Percentiles rank a stretch among this genome's conserved stretches.
These are phyloP conservation scores for Calendula officinalis DNA, from an alignment of 129 eudicot species.

Conservation along the genomic window DNA sequence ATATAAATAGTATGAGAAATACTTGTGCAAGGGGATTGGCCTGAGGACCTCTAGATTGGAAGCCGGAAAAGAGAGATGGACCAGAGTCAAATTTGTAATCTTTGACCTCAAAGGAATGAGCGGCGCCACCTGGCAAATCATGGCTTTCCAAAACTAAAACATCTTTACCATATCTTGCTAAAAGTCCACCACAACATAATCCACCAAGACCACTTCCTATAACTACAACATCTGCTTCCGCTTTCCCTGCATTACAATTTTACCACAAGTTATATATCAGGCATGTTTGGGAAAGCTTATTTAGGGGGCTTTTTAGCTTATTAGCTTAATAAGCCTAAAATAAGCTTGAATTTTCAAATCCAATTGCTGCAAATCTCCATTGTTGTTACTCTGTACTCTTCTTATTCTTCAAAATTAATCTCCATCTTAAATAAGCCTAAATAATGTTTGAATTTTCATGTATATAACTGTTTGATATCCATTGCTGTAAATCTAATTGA, in stretches of 20 bases:
- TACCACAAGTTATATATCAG: no score
- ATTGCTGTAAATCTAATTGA: no score
- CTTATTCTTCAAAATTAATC: no score
- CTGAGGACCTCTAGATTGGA: constrained; percentile 96
- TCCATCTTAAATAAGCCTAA: no score
- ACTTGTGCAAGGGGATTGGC: constrained; percentile 99
- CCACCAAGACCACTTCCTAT: constrained; percentile 98
- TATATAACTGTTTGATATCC: background rate
- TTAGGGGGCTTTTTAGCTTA: no score
- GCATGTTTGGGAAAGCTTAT: no score
- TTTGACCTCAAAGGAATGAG: constrained; percentile 85
- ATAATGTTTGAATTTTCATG: background rate
- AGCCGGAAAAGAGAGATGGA: constrained; percentile 92
- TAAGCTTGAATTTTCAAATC: no score
- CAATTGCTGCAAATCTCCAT: no score
- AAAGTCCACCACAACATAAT: constrained; percentile 87
- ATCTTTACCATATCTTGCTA: constrained; percentile 82
- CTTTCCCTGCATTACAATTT: constrained; percentile 61
- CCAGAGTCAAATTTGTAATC: constrained; percentile 95
- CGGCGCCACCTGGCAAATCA: constrained; percentile 95
- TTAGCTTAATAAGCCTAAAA: no score
- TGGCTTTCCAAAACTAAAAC: constrained; percentile 94
- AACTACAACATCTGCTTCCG: constrained; percentile 88
- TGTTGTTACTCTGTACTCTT: no score
- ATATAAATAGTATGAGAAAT: constrained; percentile 25